These are phyloP conservation scores for Chytriomyces confervae DNA, from an alignment of 192 early-diverging fungal genomes.

Conservation along the genomic window DNA sequence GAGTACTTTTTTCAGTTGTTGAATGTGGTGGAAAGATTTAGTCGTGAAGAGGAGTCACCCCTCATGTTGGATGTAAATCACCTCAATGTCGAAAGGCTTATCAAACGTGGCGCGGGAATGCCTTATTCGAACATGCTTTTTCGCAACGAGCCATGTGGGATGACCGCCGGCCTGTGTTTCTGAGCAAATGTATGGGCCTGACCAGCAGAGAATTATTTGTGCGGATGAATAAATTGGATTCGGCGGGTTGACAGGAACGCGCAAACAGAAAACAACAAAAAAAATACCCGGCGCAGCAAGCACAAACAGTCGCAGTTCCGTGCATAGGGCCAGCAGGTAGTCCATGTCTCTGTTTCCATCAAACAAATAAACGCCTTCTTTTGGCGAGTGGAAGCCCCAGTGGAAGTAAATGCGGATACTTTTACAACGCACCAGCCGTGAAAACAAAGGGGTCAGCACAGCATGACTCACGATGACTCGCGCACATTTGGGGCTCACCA, in stretches of 20 bases:
- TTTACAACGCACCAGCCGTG: slow-evolving; percentile 10
- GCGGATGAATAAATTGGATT: background rate
- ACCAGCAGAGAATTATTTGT: no score
- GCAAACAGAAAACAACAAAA: no score
- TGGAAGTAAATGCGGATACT: slow-evolving; percentile 86
- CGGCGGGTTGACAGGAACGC: background rate
- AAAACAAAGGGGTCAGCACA: background rate
- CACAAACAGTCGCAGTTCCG: slow-evolving; percentile 75
- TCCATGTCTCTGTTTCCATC: slow-evolving; percentile 47
- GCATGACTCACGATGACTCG: background rate
- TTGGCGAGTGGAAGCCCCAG: slow-evolving; percentile 76
- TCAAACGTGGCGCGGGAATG: slow-evolving; percentile 70
- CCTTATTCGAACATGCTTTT: slow-evolving; percentile 72
- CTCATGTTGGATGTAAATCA: background rate
- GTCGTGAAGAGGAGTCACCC: background rate
- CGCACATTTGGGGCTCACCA: slow-evolving; percentile 31
- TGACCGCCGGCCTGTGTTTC: slow-evolving; percentile 75
- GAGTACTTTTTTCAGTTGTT: slow-evolving; percentile 68
- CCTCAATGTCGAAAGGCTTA: slow-evolving; percentile 67
- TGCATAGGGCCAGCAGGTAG: slow-evolving; percentile 73
- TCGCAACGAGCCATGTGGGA: slow-evolving; percentile 82
- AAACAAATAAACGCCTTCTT: slow-evolving; percentile 75
- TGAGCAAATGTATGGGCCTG: slow-evolving; percentile 72
- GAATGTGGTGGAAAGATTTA: background rate
- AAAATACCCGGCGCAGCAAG: slow-evolving; percentile 73